These are phyloP conservation scores for Lithospermum erythrorhizon DNA, from an alignment of 257 asterid genomes.

Conservation along the genomic window DNA sequence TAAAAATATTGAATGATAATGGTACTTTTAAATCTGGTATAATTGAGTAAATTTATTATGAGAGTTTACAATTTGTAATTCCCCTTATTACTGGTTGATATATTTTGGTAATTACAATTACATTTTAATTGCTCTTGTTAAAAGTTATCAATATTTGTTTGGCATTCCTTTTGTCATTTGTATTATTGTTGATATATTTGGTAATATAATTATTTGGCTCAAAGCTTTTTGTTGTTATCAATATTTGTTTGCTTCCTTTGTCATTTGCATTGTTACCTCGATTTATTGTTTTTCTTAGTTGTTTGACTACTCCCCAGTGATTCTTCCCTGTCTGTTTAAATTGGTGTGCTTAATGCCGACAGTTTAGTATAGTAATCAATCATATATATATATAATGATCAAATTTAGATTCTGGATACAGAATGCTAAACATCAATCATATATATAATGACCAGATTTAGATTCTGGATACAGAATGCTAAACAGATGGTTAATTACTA, in stretches of 20 bases:
- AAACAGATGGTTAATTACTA: not conserved
- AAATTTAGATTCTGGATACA: not conserved
- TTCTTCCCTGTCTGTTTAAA: too few relatives aligned
- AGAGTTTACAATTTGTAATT: not conserved
- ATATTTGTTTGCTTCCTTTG: too few relatives aligned
- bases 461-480: not conserved
- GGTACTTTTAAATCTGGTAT: not conserved
- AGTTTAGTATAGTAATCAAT: not conserved
- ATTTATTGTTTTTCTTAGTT: not conserved
- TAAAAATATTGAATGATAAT: not conserved
- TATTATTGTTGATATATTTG: too few relatives aligned
- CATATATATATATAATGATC: too few relatives aligned
- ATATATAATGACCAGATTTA: too few relatives aligned
- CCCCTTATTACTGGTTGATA: not conserved
- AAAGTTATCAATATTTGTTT: not conserved
- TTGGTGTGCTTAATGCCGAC: too few relatives aligned
- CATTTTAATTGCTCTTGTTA: not conserved
- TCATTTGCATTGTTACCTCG: too few relatives aligned
- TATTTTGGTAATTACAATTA: not conserved
- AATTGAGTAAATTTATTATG: not conserved
- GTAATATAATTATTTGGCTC: too few relatives aligned
- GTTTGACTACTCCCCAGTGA: not conserved
- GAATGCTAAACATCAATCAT: too few relatives aligned
- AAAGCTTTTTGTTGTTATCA: too few relatives aligned
- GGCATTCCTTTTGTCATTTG: not conserved